Percentiles rank a stretch among this genome's conserved stretches.
Conservation (phyloP, 805 yeast genomes). For the Candida xiaguanensis region DNA sequence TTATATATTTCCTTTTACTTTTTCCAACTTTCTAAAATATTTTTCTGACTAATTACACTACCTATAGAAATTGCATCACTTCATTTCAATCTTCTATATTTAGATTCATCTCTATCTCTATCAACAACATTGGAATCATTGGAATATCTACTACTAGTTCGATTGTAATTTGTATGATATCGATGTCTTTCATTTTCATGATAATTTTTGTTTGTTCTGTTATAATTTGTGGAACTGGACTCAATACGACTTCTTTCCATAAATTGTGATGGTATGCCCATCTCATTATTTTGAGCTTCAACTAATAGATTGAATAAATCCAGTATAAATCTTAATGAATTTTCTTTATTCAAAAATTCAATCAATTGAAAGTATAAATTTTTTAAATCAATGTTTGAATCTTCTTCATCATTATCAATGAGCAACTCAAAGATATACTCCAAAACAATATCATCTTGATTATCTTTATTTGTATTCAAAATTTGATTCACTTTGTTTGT, state of each 20-base stretch:
- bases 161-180: not conserved
- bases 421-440: slow-evolving; percentile 46
- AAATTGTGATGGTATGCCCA: slow-evolving; percentile 41
- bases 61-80: no score
- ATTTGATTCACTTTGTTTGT: slow-evolving; percentile 24
- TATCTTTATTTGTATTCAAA: slow-evolving; percentile 18
- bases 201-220: slow-evolving; percentile 12
- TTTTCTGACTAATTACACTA: no score
- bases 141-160: not conserved
- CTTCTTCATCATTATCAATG: slow-evolving; percentile 17
- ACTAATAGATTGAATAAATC: slow-evolving; percentile 43
- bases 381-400: slow-evolving; percentile 22
- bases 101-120: slow-evolving; percentile 10
- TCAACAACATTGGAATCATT: not conserved
- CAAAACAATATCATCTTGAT: slow-evolving; percentile 49
- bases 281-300: slow-evolving; percentile 33
- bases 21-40: not conserved
- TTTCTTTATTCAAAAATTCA: slow-evolving; percentile 44
- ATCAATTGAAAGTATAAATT: slow-evolving; percentile 39
- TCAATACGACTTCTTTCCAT: slow-evolving; percentile 9
- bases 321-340: slow-evolving; percentile 35
- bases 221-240: no score
- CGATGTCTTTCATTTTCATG: slow-evolving; percentile 3
- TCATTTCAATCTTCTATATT: not conserved
- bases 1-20: not conserved